Percentiles rank a stretch among this genome's conserved stretches.
Conservation (phyloP, 768 basidiomycete genomes). For the Candolleomyces aberdarensis region DNA sequence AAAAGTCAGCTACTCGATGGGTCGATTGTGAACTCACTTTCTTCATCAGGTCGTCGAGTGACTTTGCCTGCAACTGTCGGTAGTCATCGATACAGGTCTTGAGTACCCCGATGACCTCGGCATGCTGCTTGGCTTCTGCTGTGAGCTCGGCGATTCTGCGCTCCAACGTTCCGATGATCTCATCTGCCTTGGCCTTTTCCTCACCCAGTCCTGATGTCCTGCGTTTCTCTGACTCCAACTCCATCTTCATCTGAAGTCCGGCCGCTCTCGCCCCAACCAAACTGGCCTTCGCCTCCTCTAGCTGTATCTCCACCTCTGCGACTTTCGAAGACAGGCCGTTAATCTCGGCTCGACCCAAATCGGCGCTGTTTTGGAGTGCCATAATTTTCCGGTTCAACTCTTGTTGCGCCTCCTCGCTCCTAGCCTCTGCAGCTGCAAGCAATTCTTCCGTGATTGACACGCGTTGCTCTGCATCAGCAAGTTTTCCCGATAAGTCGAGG, state of each 20-base stretch:
- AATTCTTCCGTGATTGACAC: not conserved
- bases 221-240: not conserved
- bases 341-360: not conserved
- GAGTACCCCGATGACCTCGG: too few species aligned
- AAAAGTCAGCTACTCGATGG: too few species aligned
- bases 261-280: not conserved
- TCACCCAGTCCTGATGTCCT: not conserved
- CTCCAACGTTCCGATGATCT: not conserved
- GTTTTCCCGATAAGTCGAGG: not conserved
- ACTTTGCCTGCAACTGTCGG: too few species aligned
- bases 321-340: not conserved
- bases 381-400: conserved; percentile 7
- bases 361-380: not conserved
- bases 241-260: not conserved
- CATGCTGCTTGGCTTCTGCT: not conserved
- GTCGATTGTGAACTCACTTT: too few species aligned
- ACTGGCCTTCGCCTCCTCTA: not conserved
- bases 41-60: too few species aligned
- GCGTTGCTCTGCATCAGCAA: not conserved
- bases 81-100: too few species aligned
- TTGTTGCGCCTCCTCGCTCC: conserved; percentile 2
- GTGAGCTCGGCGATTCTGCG: not conserved
- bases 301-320: not conserved
- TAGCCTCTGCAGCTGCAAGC: not conserved
- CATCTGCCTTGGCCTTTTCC: not conserved